A percentile compares a stretch with the other conserved stretches of the same genome.
phyloP scores from a whole-genome alignment of 164 flowering plant genomes.

The Cinnamomum micranthum region DNA sequence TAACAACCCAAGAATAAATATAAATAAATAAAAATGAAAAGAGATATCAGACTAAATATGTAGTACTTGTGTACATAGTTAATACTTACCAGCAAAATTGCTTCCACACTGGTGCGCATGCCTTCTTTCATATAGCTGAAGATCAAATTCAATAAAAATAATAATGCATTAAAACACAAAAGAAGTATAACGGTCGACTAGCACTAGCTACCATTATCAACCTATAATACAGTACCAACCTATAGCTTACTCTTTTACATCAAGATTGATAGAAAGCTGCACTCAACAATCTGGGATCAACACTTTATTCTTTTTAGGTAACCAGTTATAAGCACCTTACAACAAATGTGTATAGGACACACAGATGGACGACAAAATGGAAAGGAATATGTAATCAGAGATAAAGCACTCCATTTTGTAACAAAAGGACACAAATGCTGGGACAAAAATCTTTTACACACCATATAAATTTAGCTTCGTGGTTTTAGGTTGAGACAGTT shows the following conservation, averaged over 20 bases:
- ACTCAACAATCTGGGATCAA: not conserved
- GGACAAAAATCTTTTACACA: too few relatives aligned
- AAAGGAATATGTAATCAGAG: too few relatives aligned
- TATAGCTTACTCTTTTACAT: too few relatives aligned
- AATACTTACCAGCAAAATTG: constrained; percentile 73
- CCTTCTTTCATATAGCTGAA: constrained; percentile 95
- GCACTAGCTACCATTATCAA: not conserved
- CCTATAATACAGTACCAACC: too few relatives aligned
- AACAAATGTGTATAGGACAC: too few relatives aligned
- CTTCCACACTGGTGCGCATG: constrained; percentile 98
- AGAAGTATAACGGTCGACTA: not conserved
- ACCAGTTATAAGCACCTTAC: not conserved
- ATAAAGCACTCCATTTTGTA: too few relatives aligned
- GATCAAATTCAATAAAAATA: not conserved
- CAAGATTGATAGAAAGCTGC: not conserved
- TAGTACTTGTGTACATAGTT: not conserved
- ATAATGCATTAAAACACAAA: not conserved
- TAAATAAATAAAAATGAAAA: too few relatives aligned
- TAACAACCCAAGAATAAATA: not conserved
- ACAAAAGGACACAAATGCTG: too few relatives aligned
- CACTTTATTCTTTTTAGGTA: not conserved
- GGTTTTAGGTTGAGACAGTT: too few relatives aligned
- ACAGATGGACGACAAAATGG: too few relatives aligned
- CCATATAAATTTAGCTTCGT: too few relatives aligned
- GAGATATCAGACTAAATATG: not conserved